phyloP scores from a whole-genome alignment of 805 yeast genomes.

The Lipomyces yamanashiensis region DNA sequence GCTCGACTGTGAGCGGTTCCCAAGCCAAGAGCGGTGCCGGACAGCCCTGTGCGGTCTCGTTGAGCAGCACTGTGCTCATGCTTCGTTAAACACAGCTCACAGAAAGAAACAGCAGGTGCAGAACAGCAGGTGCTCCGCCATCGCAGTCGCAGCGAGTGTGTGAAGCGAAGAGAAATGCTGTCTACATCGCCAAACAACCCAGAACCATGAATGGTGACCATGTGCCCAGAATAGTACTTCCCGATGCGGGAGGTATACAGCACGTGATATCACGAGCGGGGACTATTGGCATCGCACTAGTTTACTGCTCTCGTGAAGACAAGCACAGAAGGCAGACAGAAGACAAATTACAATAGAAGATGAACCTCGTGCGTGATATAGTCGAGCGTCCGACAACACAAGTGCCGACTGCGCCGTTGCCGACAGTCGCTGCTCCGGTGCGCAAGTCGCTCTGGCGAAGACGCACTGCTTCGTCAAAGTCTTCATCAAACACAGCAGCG shows the following conservation, averaged over 20 bases:
- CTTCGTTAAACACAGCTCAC: no score
- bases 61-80: slow-evolving; percentile 4
- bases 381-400: slow-evolving; percentile 22
- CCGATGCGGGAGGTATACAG: no score
- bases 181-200: no score
- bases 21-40: slow-evolving; percentile 25
- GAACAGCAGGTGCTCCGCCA: not conserved
- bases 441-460: slow-evolving; percentile 25
- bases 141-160: not conserved
- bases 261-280: no score
- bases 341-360: not conserved
- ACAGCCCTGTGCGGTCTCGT: slow-evolving; percentile 28
- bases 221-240: no score
- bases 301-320: not conserved
- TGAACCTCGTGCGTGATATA: slow-evolving; percentile 28
- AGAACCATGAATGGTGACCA: no score
- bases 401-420: not conserved
- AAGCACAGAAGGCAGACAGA: not conserved
- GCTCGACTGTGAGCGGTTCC: slow-evolving; percentile 11
- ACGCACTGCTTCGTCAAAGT: not conserved
- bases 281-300: not conserved
- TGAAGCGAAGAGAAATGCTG: not conserved
- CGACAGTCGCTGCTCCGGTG: not conserved
- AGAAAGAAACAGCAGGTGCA: not conserved
- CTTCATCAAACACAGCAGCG: not conserved